Evolutionary conservation across 2,329 filamentous ascomycete species (phyloP), one percentile per base, ranked within the genome.

Genomic region (Colletotrichum caudatum): DNA sequence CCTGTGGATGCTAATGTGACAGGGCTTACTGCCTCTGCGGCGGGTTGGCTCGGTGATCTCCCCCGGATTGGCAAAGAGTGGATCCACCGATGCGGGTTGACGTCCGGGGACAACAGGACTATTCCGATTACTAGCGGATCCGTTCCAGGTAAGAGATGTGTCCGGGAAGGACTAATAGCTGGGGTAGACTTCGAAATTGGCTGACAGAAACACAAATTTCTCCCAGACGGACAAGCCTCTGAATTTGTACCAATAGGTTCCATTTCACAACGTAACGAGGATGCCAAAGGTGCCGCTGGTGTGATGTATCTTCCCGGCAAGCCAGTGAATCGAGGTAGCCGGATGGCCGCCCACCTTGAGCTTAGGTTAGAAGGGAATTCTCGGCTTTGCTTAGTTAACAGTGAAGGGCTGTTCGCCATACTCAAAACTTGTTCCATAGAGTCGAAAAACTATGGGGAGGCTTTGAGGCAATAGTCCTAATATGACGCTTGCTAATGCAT

Each of bases 261-360:
- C 33, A 20, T 41, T 9, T 16, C 35, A 26, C 20, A 41, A 6
- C 23, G 48, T 26, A n/a, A 66, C n/a, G 16, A 57, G 23, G 35
- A 57, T 29, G 44, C 26, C 56, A 54, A 48, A 61, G 39, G 48
- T 54, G 56, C 48, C 39, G 56, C 35, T 66, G 18, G 20, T 11
- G 48, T 62, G 56, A 48, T 50, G 53, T 65, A n/a, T 26, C 41
- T 18, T 18, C n/a, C 48, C n/a, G 18, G 48, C 39, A 33, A 66
- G 67, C 53, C 61, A 26, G 59, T 54, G 18, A n/a, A 20, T n/a
- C 23, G 54, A 64, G 46, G 62, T 63, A 66, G 56, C 62, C 62
- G 37, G 20, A 41, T n/a, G 56, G 48, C 56, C 56, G 48, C 56
- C 56, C 39, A 61, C 56, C 62, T 16, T 23, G 37, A 56, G 18